Evolutionary conservation across 2,329 filamentous ascomycete genomes (phyloP).

Genomic region (Pyricularia pennisetigena): DNA sequence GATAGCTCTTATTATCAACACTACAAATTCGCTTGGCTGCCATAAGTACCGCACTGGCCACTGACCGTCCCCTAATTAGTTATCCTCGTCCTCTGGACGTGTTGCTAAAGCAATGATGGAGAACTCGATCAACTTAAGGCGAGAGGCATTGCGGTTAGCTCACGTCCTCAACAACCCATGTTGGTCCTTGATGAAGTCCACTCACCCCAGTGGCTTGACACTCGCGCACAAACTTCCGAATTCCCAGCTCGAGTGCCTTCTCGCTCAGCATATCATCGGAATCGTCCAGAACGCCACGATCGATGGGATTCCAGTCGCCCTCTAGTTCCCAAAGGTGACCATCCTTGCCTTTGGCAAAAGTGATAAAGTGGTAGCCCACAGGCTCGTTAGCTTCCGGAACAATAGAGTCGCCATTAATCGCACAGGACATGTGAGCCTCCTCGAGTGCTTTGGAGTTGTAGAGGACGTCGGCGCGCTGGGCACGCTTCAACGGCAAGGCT

Average conservation of each 20-base stretch:
- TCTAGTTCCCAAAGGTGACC: constrained; percentile 57
- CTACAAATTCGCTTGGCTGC: not conserved
- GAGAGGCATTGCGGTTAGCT: not conserved
- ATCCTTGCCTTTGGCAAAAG: constrained; percentile 54
- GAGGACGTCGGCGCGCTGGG: constrained; percentile 54
- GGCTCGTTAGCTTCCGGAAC: constrained; percentile 52
- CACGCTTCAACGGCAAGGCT: constrained; percentile 52
- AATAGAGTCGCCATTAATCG: constrained; percentile 53
- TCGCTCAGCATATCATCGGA: constrained; percentile 29
- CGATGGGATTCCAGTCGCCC: constrained; percentile 56
- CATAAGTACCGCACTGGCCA: not conserved
- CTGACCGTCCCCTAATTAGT: not conserved
- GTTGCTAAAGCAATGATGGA: not conserved
- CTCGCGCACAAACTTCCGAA: not conserved
- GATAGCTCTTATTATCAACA: not conserved
- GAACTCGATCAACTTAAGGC: not conserved
- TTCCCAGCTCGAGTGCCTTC: not conserved
- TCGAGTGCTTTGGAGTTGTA: constrained; percentile 64
- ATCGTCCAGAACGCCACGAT: constrained; percentile 19
- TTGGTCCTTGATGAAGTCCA: not conserved
- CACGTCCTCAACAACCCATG: not conserved
- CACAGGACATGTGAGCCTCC: constrained; percentile 62
- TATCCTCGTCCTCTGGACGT: not conserved
- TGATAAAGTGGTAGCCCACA: constrained; percentile 63
- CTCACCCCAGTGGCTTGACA: not conserved